phyloP scores from a whole-genome alignment of 768 basidiomycete genomes.

The Phylloporus rhodoxanthus region DNA sequence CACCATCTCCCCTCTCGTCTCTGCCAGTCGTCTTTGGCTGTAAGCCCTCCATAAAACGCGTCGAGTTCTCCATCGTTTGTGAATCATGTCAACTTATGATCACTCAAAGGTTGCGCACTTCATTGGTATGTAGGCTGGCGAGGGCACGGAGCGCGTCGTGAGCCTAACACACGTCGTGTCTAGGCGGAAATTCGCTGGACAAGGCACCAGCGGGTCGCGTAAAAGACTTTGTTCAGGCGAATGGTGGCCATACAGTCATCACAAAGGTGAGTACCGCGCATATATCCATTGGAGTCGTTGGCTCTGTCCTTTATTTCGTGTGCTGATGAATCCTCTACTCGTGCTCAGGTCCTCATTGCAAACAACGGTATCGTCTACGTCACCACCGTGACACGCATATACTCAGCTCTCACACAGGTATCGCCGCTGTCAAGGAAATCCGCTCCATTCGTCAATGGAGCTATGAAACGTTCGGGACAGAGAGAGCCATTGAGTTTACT shows the following conservation, averaged over 20 bases:
- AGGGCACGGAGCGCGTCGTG: constrained; percentile 6
- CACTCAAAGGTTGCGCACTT: constrained; percentile 59
- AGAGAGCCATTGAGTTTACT: constrained; percentile 95
- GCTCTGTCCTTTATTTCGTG: not conserved
- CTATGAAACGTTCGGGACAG: constrained; percentile 97
- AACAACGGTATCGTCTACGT: constrained; percentile 71
- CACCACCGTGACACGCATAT: constrained; percentile 9
- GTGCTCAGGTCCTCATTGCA: constrained; percentile 83
- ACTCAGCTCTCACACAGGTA: constrained; percentile 51
- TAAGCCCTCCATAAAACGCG: constrained; percentile 4
- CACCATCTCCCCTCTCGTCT: constrained; percentile 9
- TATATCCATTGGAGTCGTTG: constrained; percentile 9
- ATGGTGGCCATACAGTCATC: constrained; percentile 97
- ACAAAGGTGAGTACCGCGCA: constrained; percentile 66
- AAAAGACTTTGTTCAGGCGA: constrained; percentile 81
- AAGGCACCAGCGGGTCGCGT: constrained; percentile 74
- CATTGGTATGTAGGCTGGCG: constrained; percentile 41
- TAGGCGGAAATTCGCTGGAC: constrained; percentile 91
- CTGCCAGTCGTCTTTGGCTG: constrained; percentile 7
- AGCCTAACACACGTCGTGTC: constrained; percentile 5
- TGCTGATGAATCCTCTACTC: constrained; percentile 6
- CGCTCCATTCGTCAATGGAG: constrained; percentile 99
- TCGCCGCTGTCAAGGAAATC: constrained; percentile 99
- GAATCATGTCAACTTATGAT: constrained; percentile 38
- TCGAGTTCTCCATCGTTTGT: constrained; percentile 4